These are phyloP conservation scores for Gnomoniopsis smithogilvyi DNA, from an alignment of 2,329 filamentous ascomycete species.

Conservation along the genomic window DNA sequence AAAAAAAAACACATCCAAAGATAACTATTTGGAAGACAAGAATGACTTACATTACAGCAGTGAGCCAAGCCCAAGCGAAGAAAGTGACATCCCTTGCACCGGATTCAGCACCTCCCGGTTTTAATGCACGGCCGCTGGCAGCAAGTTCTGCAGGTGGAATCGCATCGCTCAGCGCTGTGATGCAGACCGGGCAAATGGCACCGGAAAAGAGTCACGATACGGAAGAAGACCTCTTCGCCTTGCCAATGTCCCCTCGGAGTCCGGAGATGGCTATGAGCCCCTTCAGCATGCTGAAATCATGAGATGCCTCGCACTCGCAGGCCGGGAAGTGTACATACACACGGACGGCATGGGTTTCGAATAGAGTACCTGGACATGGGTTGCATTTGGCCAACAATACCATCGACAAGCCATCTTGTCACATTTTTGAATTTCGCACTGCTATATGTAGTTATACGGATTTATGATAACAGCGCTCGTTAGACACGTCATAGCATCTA, in stretches of 20 bases:
- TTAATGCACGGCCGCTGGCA: conserved; percentile 40
- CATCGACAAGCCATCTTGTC: conserved; percentile 3
- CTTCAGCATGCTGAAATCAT: conserved; percentile 54
- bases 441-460: conserved; percentile 1
- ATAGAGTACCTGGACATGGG: background rate
- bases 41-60: conserved; percentile 29
- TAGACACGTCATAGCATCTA: conserved; percentile 14
- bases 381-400: background rate
- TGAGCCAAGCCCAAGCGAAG: conserved; percentile 2
- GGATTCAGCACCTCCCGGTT: conserved; percentile 49
- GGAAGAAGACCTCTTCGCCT: conserved; percentile 81
- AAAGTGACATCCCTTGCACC: conserved; percentile 22
- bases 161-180: conserved; percentile 37
- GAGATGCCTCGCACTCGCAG: background rate
- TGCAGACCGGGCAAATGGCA: conserved; percentile 32
- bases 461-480: conserved; percentile 7
- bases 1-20: background rate
- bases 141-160: conserved; percentile 24
- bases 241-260: conserved; percentile 81
- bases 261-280: conserved; percentile 84
- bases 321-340: background rate
- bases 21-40: background rate
- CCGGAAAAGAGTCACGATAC: conserved; percentile 42
- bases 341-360: background rate
- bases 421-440: conserved; percentile 1